These are phyloP conservation scores for Thuidium tamariscinum DNA, from an alignment of 225 moss, liverwort and hornwort species.

Conservation along the genomic window DNA sequence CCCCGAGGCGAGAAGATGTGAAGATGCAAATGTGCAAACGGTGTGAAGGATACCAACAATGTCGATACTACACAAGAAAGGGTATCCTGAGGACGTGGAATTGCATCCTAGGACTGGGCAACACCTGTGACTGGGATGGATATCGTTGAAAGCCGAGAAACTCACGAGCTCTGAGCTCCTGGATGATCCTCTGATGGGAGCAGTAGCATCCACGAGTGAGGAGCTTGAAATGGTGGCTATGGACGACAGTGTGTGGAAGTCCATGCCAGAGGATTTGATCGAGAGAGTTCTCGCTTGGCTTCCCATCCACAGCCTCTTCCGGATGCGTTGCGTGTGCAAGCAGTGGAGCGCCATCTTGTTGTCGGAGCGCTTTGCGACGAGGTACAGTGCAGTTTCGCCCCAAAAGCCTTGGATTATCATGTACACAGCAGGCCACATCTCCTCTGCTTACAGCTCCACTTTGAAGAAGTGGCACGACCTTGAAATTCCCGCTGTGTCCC, in stretches of 20 bases:
- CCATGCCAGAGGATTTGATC: slow-evolving; percentile 58
- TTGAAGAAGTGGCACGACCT: slow-evolving; percentile 66
- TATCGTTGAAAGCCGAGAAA: background rate
- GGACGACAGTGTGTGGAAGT: slow-evolving; percentile 45
- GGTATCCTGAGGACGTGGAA: background rate
- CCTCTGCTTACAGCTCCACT: slow-evolving; percentile 53
- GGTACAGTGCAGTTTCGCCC: slow-evolving; percentile 30
- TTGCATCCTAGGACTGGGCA: background rate
- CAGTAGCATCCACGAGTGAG: slow-evolving; percentile 44
- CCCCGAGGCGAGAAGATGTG: background rate
- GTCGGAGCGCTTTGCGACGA: slow-evolving; percentile 34
- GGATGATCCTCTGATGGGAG: slow-evolving; percentile 27
- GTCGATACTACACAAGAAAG: background rate
- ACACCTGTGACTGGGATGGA: background rate
- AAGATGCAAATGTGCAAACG: background rate
- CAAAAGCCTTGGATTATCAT: slow-evolving; percentile 78
- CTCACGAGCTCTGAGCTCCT: slow-evolving; percentile 1
- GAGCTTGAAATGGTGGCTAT: slow-evolving; percentile 27
- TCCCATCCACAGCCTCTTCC: slow-evolving; percentile 61
- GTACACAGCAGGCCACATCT: slow-evolving; percentile 54
- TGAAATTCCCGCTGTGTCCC: slow-evolving; percentile 48
- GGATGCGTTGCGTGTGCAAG: slow-evolving; percentile 59
- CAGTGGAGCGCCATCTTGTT: slow-evolving; percentile 42
- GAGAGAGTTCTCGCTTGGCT: slow-evolving; percentile 60
- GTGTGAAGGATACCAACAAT: background rate